Evolutionary conservation across 2,329 filamentous ascomycete genomes (phyloP), one percentile per base, ranked within the genome.

Genomic region (Chrysoporthe austroafricana): DNA sequence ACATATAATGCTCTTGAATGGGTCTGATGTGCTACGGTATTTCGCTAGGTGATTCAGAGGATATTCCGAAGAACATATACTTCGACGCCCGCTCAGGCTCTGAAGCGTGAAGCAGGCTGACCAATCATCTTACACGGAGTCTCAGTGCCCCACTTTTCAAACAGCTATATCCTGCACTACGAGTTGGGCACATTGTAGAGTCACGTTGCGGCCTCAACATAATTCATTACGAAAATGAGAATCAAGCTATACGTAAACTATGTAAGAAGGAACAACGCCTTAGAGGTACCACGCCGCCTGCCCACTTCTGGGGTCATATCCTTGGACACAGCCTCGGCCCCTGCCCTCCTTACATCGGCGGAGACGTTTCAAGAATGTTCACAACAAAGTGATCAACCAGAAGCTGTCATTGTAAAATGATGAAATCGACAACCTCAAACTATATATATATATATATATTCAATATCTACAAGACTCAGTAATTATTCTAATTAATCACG

Each of bases 111-210:
- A 43, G 50, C 34, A 63, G 48, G 50, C 62, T 57, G 62, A 44
- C 62, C 48, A 63, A 63, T 63, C 50, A 46, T 63, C 62, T 63
- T 63, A 63, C 52, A 63, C 21, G 52, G 62, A 56, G 13, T 11
- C 6, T 8, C 14, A 61, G 14, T 46, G 39, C 26, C 50, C 52
- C 62, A 54, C 48, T 18, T 56, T 57, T 63, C 44, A 13, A 42
- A 39, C n/a, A 32, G 26, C 13, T 21, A 42, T 58, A 16, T 43
- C 18, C 48, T 48, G 14, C 1, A 26, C 11, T 18, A 58, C n/a
- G 21, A 3, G n/a, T 44, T 44, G 36, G 11, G 21, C 13, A 7
- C 39, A 14, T 16, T 44, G 8, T 60, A 21, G 5, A 11, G 16
- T 32, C 50, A 7, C 46, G 6, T 39, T 54, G 11, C 4, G 14